A percentile compares a stretch with the other conserved stretches of the same genome.
These are phyloP conservation scores for Tuber indicum DNA, from an alignment of 495 filamentous ascomycete species.

Conservation along the genomic window DNA sequence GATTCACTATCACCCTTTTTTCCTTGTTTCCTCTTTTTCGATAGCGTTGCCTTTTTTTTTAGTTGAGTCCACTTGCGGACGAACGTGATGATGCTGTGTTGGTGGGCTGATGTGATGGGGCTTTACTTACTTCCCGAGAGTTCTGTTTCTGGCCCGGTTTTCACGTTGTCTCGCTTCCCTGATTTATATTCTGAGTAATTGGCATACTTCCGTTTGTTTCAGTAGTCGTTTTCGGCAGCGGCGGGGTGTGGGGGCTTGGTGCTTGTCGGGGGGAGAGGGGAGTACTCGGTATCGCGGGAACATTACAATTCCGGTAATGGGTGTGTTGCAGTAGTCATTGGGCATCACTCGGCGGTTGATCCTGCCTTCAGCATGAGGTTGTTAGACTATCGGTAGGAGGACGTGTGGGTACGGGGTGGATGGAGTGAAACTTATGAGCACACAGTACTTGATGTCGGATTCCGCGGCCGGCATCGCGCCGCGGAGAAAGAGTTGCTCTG, in stretches of 20 bases:
- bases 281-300: neutral
- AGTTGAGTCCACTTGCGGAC: neutral
- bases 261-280: neutral
- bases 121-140: neutral
- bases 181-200: neutral
- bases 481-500: neutral
- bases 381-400: neutral
- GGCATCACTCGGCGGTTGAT: neutral
- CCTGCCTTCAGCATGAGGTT: neutral
- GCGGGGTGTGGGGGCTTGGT: neutral
- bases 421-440: neutral
- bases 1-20: neutral
- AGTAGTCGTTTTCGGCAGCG: neutral
- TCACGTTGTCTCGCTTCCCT: neutral
- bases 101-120: neutral
- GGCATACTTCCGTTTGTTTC: neutral
- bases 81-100: neutral
- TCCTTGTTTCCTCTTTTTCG: neutral
- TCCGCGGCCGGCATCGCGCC: neutral
- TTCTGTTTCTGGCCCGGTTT: neutral
- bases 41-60: neutral
- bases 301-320: neutral
- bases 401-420: neutral
- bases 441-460: neutral
- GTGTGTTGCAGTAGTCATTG: neutral